Base-by-base conservation (phyloP, 164 flowering plant species). In the Vitis riparia region DNA sequence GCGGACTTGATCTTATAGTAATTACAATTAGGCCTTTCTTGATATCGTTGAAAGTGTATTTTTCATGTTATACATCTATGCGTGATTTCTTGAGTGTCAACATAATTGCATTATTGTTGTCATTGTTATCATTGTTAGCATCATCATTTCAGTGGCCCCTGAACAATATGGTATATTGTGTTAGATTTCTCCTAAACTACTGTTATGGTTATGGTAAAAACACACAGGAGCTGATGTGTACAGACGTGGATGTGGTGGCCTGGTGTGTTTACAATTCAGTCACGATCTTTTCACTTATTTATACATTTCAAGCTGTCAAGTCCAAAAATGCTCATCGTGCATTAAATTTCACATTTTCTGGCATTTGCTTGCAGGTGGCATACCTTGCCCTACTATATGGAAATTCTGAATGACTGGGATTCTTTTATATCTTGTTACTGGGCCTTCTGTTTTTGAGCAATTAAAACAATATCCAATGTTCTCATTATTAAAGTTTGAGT, bases 1-100 rank as follows among this genome's bases (percentile, higher is more conserved):
- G 97, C 78, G 99, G 82, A 50, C 90, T 96, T 73, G 98, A 96
- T 79, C 88, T 96, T 37, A 73, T 55, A 27, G 99, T 96, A 85
- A 79, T 49, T 44, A 68, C 62, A 2, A 11, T 15, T 52, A 29
- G 19, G 55, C 68, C 30, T 47, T 52, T 68, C 51, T 71, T 1
- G 55, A 63, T 14, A 19, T 53, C 17, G 10, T 9, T 47, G 1
- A 5, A 3, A 37, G 44, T 3, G 44, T 37, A 37, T 37, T 37
- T 37, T 37, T 37, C 44, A 37, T 37, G 44, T 5, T 37, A 37
- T 37, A 37, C 7, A 6, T 37, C 44, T 3, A 37, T 37, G 44
- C 44, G 5, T 37, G 44, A 37, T 37, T 37, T 37, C 5, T 37
- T 3, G 44, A 23, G 44, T 37, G 7, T 37, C 44, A 37, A 37